A percentile compares a stretch with the other conserved stretches of the same genome.
Conservation (phyloP, 2,329 filamentous ascomycete species). For the Colletotrichum sp. region DNA sequence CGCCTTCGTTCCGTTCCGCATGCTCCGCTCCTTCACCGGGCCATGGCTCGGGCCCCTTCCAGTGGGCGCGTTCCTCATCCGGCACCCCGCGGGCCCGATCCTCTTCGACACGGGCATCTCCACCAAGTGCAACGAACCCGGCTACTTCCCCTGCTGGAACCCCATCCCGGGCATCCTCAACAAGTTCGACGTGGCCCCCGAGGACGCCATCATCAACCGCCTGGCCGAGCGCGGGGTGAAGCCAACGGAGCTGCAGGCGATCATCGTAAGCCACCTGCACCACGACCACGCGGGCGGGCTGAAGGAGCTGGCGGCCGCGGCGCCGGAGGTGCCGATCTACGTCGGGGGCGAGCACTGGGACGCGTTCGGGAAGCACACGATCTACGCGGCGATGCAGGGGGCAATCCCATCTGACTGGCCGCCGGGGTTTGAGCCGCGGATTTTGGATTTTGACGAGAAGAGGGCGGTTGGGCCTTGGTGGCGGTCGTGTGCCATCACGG, state of each 20-base stretch:
- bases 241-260: slow-evolving; percentile 27
- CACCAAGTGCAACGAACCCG: slow-evolving; percentile 22
- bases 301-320: slow-evolving; percentile 27
- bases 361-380: slow-evolving; percentile 29
- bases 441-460: slow-evolving; percentile 28
- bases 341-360: slow-evolving; percentile 29
- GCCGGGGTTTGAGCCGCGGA: slow-evolving; percentile 29
- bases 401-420: slow-evolving; percentile 35
- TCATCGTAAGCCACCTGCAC: slow-evolving; percentile 33
- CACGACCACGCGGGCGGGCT: slow-evolving; percentile 30
- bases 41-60: slow-evolving; percentile 23
- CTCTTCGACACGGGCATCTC: slow-evolving; percentile 28
- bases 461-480: slow-evolving; percentile 32
- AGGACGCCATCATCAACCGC: slow-evolving; percentile 24
- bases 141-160: slow-evolving; percentile 25
- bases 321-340: slow-evolving; percentile 31
- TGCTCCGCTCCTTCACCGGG: slow-evolving; percentile 24
- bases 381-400: slow-evolving; percentile 31
- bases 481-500: slow-evolving; percentile 30
- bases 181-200: slow-evolving; percentile 6
- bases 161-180: slow-evolving; percentile 15
- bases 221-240: slow-evolving; percentile 21
- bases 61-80: slow-evolving; percentile 26
- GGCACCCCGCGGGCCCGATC: slow-evolving; percentile 24
- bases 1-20: slow-evolving; percentile 21